Percentiles rank a stretch among this genome's conserved stretches.
These are phyloP conservation scores for Pleodorina starrii DNA, from an alignment of 139 green algal species.

Conservation along the genomic window DNA sequence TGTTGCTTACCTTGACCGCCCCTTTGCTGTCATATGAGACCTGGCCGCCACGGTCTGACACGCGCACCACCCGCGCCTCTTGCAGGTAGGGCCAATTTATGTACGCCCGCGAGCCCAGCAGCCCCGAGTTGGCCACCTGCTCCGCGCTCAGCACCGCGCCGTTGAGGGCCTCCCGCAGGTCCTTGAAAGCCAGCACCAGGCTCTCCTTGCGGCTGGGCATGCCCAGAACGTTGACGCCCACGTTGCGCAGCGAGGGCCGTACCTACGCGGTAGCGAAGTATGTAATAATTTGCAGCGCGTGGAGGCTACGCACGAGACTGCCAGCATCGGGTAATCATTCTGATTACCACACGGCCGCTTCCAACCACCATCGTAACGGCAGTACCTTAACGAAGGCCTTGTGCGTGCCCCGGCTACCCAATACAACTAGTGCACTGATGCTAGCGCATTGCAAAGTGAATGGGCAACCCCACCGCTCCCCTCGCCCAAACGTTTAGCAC, in stretches of 20 bases:
- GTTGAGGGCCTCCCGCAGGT: conserved; percentile 52
- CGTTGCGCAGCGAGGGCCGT: conserved; percentile 45
- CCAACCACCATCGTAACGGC: too few relatives aligned
- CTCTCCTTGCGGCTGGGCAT: conserved; percentile 85
- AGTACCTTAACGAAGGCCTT: too few relatives aligned
- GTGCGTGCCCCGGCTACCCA: too few relatives aligned
- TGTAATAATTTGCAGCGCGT: too few relatives aligned
- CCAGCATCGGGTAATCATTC: too few relatives aligned
- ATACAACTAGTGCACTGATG: too few relatives aligned
- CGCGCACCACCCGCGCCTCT: conserved; percentile 71
- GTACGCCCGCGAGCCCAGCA: conserved; percentile 84
- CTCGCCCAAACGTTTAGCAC: too few relatives aligned
- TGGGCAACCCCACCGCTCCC: too few relatives aligned
- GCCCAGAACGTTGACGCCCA: conserved; percentile 88
- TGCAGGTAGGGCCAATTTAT: conserved; percentile 93
- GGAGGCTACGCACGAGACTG: too few relatives aligned
- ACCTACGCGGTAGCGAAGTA: too few relatives aligned
- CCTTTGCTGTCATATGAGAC: conserved; percentile 30
- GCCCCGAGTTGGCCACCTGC: conserved; percentile 47
- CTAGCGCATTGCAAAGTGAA: too few relatives aligned
- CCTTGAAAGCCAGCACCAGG: conserved; percentile 79
- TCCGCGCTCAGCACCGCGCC: conserved; percentile 42
- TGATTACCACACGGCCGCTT: too few relatives aligned
- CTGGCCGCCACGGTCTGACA: conserved; percentile 53
- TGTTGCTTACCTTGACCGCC: not conserved